phyloP scores from a whole-genome alignment of 2,329 filamentous ascomycete genomes.

The Pyricularia sp. region DNA sequence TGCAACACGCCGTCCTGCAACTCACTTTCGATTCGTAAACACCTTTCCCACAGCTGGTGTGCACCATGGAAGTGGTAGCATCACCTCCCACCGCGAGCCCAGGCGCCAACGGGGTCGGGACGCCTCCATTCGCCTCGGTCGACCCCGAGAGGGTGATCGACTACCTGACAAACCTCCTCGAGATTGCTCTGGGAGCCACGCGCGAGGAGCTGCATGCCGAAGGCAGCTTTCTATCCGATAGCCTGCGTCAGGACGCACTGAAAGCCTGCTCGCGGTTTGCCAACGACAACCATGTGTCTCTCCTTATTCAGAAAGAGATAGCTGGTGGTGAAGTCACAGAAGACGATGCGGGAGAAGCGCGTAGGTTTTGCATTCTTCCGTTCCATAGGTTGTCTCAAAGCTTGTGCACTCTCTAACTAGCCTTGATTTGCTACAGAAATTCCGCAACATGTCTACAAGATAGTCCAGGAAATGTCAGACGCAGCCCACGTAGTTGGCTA shows the following conservation, averaged over 20 bases:
- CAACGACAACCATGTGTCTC: conserved; percentile 69
- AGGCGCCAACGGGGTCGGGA: conserved; percentile 31
- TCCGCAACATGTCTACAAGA: conserved; percentile 58
- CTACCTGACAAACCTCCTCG: conserved; percentile 56
- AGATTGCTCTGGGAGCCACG: conserved; percentile 61
- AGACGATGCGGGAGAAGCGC: conserved; percentile 30
- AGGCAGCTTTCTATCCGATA: conserved; percentile 70
- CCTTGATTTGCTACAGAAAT: conserved; percentile 18
- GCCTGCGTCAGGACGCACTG: conserved; percentile 63
- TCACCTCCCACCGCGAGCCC: conserved; percentile 29
- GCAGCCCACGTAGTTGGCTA: conserved; percentile 71
- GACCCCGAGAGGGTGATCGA: conserved; percentile 60
- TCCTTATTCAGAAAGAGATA: conserved; percentile 84
- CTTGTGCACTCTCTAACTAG: neutral
- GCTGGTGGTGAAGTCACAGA: conserved; percentile 35
- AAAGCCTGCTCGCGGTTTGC: conserved; percentile 83
- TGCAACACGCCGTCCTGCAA: neutral
- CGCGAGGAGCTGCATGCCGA: conserved; percentile 66
- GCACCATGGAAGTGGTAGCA: conserved; percentile 39
- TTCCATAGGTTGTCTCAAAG: conserved; percentile 14
- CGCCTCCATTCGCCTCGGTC: conserved; percentile 38
- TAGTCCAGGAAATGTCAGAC: conserved; percentile 71
- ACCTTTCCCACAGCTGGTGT: neutral
- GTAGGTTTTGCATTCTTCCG: conserved; percentile 17
- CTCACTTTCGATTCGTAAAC: neutral